phyloP scores from a whole-genome alignment of 345 rosid species.

The Pistacia vera region DNA sequence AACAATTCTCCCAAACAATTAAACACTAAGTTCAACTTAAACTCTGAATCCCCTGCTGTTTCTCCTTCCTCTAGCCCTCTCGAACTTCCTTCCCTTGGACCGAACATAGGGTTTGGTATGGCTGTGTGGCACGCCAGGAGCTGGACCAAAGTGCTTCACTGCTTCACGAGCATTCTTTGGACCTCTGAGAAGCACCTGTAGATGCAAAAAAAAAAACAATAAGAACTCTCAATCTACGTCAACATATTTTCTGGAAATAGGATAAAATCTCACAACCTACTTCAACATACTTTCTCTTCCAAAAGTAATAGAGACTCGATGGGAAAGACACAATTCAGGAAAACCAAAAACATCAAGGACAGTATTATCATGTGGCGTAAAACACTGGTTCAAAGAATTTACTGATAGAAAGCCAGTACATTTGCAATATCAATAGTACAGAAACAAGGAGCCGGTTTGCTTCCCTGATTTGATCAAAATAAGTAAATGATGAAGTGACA shows the following conservation, averaged over 20 bases:
- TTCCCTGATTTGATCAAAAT: background rate
- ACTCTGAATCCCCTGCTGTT: slow-evolving; percentile 82
- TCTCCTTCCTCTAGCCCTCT: slow-evolving; percentile 88
- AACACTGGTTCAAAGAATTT: background rate
- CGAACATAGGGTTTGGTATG: slow-evolving; percentile 89
- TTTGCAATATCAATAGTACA: background rate
- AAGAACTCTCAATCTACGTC: background rate
- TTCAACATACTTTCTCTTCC: no score
- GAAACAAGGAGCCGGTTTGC: background rate
- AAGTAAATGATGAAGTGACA: background rate
- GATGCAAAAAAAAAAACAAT: background rate
- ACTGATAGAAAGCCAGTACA: background rate
- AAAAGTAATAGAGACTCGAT: background rate
- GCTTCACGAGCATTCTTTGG: slow-evolving; percentile 97
- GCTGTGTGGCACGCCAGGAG: slow-evolving; percentile 98
- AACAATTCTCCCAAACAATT: slow-evolving; percentile 27
- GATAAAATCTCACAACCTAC: no score
- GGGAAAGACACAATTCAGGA: background rate
- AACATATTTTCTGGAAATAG: no score
- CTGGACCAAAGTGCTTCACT: slow-evolving; percentile 95
- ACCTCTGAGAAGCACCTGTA: slow-evolving; percentile 88
- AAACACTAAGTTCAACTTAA: slow-evolving; percentile 33
- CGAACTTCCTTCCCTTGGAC: slow-evolving; percentile 87
- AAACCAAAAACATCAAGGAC: background rate
- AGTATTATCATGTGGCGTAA: background rate